phyloP scores from a whole-genome alignment of 2,329 filamentous ascomycete species.

The Trichoderma breve region DNA sequence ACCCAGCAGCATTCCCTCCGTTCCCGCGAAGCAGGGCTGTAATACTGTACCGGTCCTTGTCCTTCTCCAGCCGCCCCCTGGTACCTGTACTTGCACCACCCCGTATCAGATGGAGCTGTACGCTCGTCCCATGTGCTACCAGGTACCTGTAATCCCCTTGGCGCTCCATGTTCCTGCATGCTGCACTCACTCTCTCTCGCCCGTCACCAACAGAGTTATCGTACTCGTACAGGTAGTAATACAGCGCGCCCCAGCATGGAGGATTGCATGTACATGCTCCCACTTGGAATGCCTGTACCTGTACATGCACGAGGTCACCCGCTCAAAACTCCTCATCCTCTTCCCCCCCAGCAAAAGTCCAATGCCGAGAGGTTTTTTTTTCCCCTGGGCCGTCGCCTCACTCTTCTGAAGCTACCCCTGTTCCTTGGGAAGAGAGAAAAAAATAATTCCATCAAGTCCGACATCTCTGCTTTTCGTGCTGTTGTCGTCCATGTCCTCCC shows the following conservation, averaged over 20 bases:
- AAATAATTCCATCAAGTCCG: not conserved
- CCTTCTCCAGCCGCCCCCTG: not conserved
- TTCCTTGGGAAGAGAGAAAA: not conserved
- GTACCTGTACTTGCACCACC: not conserved
- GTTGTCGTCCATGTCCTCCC: not conserved
- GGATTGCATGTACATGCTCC: not conserved
- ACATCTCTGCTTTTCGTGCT: not conserved
- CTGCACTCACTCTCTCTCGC: conserved; percentile 13
- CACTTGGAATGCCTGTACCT: not conserved
- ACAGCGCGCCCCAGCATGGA: not conserved
- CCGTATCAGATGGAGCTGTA: not conserved
- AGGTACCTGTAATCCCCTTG: not conserved
- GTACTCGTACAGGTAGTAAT: not conserved
- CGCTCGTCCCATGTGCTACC: not conserved
- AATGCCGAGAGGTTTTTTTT: not conserved
- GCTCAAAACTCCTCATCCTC: not conserved
- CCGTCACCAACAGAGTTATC: not conserved
- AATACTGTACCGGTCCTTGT: not conserved
- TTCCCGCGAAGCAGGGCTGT: not conserved
- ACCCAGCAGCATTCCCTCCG: not conserved
- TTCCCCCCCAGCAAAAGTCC: not conserved
- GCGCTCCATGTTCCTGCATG: conserved; percentile 14
- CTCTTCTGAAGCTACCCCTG: not conserved
- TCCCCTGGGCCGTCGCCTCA: not conserved
- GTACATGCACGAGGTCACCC: not conserved